These are phyloP conservation scores for Rhodotorula diobovata DNA, from an alignment of 768 basidiomycete genomes.

Conservation along the genomic window DNA sequence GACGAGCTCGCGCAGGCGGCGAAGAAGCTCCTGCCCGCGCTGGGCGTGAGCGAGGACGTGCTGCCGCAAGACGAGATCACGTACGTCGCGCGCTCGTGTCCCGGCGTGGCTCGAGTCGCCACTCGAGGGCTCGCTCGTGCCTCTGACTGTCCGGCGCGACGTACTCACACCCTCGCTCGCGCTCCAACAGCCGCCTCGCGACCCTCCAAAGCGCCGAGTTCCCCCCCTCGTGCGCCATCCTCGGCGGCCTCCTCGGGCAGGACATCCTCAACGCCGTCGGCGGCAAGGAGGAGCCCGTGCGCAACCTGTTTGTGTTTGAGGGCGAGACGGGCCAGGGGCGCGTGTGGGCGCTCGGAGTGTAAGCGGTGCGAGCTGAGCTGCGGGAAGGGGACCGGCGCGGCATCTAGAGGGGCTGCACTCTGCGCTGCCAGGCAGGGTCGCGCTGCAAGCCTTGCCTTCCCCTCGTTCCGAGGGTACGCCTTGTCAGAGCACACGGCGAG, in stretches of 20 bases:
- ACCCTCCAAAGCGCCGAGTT: constrained; percentile 75
- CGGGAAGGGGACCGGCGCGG: too few species aligned
- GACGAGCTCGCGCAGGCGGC: constrained; percentile 31
- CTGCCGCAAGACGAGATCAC: constrained; percentile 26
- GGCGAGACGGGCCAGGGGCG: constrained; percentile 72
- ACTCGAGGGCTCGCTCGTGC: too few species aligned
- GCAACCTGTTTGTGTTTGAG: constrained; percentile 86
- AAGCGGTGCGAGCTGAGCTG: not conserved
- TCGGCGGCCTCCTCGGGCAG: constrained; percentile 90
- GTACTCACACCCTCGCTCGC: constrained; percentile 1
- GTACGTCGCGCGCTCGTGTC: not conserved
- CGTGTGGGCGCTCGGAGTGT: constrained; percentile 48
- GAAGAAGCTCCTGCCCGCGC: constrained; percentile 23
- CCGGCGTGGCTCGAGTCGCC: constrained; percentile 5
- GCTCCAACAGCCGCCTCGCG: constrained; percentile 57
- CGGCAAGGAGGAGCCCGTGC: constrained; percentile 84
- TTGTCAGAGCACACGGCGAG: too few species aligned
- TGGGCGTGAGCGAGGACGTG: not conserved
- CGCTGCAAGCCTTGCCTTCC: too few species aligned
- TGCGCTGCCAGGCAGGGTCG: too few species aligned
- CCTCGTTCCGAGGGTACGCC: too few species aligned
- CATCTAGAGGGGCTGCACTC: too few species aligned
- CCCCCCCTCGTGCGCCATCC: constrained; percentile 86
- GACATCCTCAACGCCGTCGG: constrained; percentile 88
- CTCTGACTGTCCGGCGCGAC: too few species aligned